Evolutionary conservation across 1,139 yeast genomes (phyloP), one percentile per base, ranked within the genome.

Genomic region (Diutina pseudorugosa): DNA sequence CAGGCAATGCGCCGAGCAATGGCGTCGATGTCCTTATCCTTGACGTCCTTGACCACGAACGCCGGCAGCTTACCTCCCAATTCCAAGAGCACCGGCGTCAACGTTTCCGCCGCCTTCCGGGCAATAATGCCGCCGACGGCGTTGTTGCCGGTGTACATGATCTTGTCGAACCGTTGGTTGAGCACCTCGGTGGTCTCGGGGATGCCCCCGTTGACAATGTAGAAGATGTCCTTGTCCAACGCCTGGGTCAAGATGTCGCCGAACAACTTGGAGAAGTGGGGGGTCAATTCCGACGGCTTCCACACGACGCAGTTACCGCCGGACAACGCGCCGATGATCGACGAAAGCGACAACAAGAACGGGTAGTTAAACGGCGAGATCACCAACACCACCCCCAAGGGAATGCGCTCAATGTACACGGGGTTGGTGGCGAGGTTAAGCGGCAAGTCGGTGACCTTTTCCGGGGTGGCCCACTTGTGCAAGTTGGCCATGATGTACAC

Each of bases 11-110:
- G 77, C 56, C 75, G 75, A 18, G 90, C 82, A n/a, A 86, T 74
- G 0, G 73, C 66, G 19, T 68, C 66, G 52, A 86, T 58, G 58
- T 82, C 75, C 42, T 61, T 61, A 53, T 71, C 77, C 8, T 60
- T 58, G 51, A 71, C 71, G 51, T 77, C 72, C 49, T 76, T 72
- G 52, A 90, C 78, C 9, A 90, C 71, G 57, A 90, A 75, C 0
- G 80, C 87, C 0, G 97, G 97, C 4, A 93, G 84, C 65, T 90
- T 90, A n/a, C 97, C 97, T 52, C 98, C 98, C 51, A 93, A 74
- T 68, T 91, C 98, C 56, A 93, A 73, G 25, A 86, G 69, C 21
- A 77, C 77, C 0, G 98, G 98, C 1, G 96, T 88, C 60, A 91
- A 73, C 41, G 80, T 77, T 66, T 87, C 83, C 6, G 95, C 95